phyloP scores from a whole-genome alignment of 2,329 filamentous ascomycete genomes.

The Chrysoporthe cubensis region DNA sequence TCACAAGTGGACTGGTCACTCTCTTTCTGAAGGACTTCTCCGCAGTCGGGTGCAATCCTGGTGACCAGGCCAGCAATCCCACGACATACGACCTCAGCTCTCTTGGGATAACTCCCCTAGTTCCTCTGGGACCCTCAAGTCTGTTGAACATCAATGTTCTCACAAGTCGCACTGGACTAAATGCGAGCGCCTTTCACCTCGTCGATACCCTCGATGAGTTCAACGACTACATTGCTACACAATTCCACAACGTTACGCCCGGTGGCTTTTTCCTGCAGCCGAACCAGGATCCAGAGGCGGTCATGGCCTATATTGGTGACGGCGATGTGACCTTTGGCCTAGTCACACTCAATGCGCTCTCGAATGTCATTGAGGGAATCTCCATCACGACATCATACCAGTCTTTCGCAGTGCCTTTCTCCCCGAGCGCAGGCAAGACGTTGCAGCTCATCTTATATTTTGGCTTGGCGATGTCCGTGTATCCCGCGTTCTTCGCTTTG shows the following conservation, averaged over 20 bases:
- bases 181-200: slow-evolving; percentile 32
- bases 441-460: slow-evolving; percentile 84
- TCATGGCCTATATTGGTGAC: slow-evolving; percentile 25
- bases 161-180: slow-evolving; percentile 21
- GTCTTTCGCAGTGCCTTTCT: slow-evolving; percentile 75
- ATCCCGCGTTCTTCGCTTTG: slow-evolving; percentile 84
- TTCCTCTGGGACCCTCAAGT: slow-evolving; percentile 49
- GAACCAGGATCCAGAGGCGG: slow-evolving; percentile 17
- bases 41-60: slow-evolving; percentile 57
- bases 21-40: slow-evolving; percentile 66
- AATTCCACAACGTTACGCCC: slow-evolving; percentile 71
- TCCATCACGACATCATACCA: slow-evolving; percentile 74
- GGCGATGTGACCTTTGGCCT: slow-evolving; percentile 19
- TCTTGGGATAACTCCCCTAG: slow-evolving; percentile 39
- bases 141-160: slow-evolving; percentile 23
- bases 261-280: slow-evolving; percentile 74
- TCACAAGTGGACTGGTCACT: slow-evolving; percentile 78
- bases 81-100: slow-evolving; percentile 15
- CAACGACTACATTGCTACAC: slow-evolving; percentile 62
- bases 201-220: slow-evolving; percentile 72
- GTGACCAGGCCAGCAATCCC: slow-evolving; percentile 40
- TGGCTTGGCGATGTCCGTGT: slow-evolving; percentile 75
- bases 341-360: slow-evolving; percentile 40
- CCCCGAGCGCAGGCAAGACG: slow-evolving; percentile 69
- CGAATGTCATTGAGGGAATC: slow-evolving; percentile 68